phyloP scores from a whole-genome alignment of 2,329 filamentous ascomycete species.

The Colletotrichum magnum region DNA sequence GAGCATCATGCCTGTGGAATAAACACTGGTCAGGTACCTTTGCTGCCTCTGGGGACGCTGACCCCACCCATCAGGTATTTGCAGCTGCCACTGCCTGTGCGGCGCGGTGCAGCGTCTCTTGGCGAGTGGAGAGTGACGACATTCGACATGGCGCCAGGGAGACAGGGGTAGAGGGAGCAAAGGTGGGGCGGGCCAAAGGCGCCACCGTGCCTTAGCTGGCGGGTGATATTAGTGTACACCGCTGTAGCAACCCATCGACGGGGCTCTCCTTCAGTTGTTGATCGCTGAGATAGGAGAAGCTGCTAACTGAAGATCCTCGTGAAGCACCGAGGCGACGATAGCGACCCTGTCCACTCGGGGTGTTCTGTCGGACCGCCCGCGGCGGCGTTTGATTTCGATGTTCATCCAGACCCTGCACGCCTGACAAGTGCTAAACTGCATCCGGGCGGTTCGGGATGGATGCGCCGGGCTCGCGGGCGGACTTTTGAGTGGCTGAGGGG shows the following conservation, averaged over 20 bases:
- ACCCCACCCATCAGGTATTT: conserved; percentile 13
- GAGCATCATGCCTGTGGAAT: conserved; percentile 33
- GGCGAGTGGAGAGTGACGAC: conserved; percentile 35
- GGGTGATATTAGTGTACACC: no score
- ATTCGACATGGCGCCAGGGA: conserved; percentile 26
- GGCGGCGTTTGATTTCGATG: conserved; percentile 37
- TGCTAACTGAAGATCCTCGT: no score
- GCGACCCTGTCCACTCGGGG: conserved; percentile 30
- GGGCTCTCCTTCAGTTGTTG: no score
- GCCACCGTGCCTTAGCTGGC: no score
- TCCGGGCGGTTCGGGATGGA: conserved; percentile 32
- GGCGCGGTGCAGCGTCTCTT: conserved; percentile 13
- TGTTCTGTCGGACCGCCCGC: conserved; percentile 33
- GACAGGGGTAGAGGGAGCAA: not conserved
- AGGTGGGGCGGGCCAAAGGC: not conserved
- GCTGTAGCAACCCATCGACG: no score
- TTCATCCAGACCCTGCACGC: conserved; percentile 37
- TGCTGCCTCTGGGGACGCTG: not conserved
- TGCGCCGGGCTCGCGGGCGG: conserved; percentile 37
- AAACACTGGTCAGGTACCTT: conserved; percentile 21
- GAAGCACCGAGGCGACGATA: not conserved
- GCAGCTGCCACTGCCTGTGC: conserved; percentile 27
- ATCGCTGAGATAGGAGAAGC: no score
- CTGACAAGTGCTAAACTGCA: conserved; percentile 34
- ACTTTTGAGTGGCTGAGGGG: conserved; percentile 17